These are phyloP conservation scores for Recurvomyces mirabilis DNA, from an alignment of 495 filamentous ascomycete genomes.

Conservation along the genomic window DNA sequence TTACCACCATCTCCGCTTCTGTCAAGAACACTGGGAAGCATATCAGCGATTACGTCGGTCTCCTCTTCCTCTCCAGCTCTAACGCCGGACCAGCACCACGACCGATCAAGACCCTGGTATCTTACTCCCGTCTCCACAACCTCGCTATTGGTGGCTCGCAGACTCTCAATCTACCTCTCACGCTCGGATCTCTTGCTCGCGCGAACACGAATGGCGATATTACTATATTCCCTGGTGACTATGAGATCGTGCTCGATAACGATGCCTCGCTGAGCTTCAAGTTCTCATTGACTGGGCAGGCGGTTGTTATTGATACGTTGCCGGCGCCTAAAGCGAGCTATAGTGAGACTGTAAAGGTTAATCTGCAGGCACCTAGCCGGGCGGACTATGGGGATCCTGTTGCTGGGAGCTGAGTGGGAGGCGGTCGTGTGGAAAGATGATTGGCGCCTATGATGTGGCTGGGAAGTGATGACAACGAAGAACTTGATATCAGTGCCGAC, in stretches of 20 bases:
- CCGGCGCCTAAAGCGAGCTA: not conserved
- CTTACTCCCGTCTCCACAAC: constrained; percentile 42
- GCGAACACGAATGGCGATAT: constrained; percentile 46
- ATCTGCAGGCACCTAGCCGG: constrained; percentile 7
- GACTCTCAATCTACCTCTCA: constrained; percentile 38
- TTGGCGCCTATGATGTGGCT: too few relatives aligned
- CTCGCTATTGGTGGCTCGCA: constrained; percentile 33
- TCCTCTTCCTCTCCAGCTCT: constrained; percentile 39
- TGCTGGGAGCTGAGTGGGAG: too few relatives aligned
- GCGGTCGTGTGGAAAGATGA: too few relatives aligned
- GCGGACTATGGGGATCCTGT: too few relatives aligned
- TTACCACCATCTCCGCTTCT: constrained; percentile 1
- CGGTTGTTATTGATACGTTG: constrained; percentile 31
- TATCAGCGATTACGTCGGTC: constrained; percentile 47
- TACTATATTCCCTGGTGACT: constrained; percentile 53
- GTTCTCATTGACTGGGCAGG: constrained; percentile 37
- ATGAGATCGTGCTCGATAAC: constrained; percentile 46
- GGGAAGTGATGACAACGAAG: too few relatives aligned
- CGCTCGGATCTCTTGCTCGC: constrained; percentile 46
- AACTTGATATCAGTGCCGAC: too few relatives aligned
- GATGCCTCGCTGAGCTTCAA: constrained; percentile 25
- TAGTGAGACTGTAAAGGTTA: constrained; percentile 1
- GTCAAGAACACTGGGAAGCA: constrained; percentile 43
- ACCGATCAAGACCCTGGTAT: constrained; percentile 53
- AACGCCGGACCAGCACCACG: constrained; percentile 46